Evolutionary conservation across 768 basidiomycete species (phyloP), one percentile per base, ranked within the genome.

Genomic region (Xerocomellus intermedius): DNA sequence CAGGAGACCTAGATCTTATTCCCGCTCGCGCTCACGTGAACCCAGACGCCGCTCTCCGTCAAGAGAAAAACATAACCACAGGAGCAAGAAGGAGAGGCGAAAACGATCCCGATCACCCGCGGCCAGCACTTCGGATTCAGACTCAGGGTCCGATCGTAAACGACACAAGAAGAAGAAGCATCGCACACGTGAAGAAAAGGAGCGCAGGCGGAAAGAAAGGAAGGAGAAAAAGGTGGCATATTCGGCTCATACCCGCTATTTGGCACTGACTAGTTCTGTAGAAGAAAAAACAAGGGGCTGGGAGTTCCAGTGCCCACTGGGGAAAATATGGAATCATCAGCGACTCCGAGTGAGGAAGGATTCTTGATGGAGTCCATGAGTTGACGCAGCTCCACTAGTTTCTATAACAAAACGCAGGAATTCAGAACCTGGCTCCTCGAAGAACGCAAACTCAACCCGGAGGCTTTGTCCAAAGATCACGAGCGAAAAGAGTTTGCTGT

Each of bases 371-470:
- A 44, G 46, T 42, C 39, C 49, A n/a, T 30, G 39, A 22, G 41
- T 38, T 73, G 41, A 70, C 50, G 32, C 37, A 48, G 38, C n/a
- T 26, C 39, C 42, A 3, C 56, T 37, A 94, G 93, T 64, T 82
- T 94, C 51, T 91, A 87, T 66, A 85, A 79, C 52, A 95, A 93
- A 65, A 83, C 82, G 30, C 81, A 85, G 56, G 94, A 97, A 72
- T 97, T 96, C 70, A 81, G 90, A 50, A 83, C 89, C 3, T 97
- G 94, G 94, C 83, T 96, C 5, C 84, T 97, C 13, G 94, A 97
- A 69, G 94, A 97, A 67, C 84, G 90, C 43, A 91, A 87, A 67
- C 78, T 93, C 61, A 96, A 96, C 66, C 93, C 94, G 0, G 94
- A 96, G 73, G 87, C 87, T 4, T 77, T 94, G 43, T 80, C 87